Evolutionary conservation across 257 asterid species (phyloP), one percentile per base, ranked within the genome.

Genomic region (Solanum pinnatisectum): DNA sequence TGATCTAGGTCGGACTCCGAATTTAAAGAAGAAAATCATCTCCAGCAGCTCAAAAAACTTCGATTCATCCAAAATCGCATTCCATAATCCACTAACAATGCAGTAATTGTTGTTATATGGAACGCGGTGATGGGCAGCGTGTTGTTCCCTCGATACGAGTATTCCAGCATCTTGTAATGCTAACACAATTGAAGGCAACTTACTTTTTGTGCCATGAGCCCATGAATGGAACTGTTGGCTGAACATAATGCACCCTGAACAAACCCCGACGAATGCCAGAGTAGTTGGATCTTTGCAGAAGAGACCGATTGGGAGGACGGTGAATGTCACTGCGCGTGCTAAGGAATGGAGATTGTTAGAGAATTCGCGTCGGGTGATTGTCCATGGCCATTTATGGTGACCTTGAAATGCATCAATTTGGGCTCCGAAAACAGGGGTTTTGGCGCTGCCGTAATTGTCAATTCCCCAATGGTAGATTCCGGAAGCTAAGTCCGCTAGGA

Each of bases 381-480:
- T 92, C 98, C 97, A 94, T 3, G 98, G 99, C 98, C 96, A 92
- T 87, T 86, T 91, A 87, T 97, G 99, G 89, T 97, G 99, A 7
- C 98, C 98, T 65, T 96, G 98, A 42, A 95, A 95, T 1, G 93
- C 98, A 5, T 93, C 98, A 4, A 96, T 95, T 72, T 97, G 98
- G 9, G 76, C 7, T 0, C 98, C 98, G 40, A 95, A 93, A 2
- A 96, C 85, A 0, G 97, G 99, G 0, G 98, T 95, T 23, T 91
- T 87, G 1, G 91, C 90, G 18, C 90, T 87, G 22, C 99, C 99
- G 85, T 96, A 97, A 90, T 97, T 97, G 90, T 96, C 99, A 44
- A 97, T 94, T 40, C 95, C 98, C 98, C 98, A 96, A 85, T 97
- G 98, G 91, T 96, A 97, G 70, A 95, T 88, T 23, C 98, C 98